A percentile compares a stretch with the other conserved stretches of the same genome.
These are phyloP conservation scores for Puccinia triticina DNA, from an alignment of 1,284 basidiomycete species.

Conservation along the genomic window DNA sequence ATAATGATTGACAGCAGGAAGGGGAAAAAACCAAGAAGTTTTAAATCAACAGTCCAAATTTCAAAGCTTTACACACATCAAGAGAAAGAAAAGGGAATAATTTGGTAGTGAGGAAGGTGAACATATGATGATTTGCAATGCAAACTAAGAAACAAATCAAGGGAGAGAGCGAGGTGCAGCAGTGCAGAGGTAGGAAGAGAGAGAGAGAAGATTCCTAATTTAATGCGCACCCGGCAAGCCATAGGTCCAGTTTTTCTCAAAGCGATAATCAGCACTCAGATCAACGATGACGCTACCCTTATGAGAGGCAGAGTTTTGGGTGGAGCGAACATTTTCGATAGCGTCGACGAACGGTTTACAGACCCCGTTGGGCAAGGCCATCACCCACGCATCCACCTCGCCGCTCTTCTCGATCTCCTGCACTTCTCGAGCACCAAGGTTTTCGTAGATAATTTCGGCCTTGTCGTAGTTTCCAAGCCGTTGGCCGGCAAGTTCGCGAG, in stretches of 20 bases:
- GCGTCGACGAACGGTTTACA: slow-evolving; percentile 98
- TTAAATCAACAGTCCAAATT: slow-evolving; percentile 29
- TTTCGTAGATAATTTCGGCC: slow-evolving; percentile 73
- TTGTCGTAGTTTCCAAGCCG: slow-evolving; percentile 83
- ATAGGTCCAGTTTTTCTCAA: slow-evolving; percentile 93
- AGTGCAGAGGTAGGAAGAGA: neutral
- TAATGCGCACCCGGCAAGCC: slow-evolving; percentile 90
- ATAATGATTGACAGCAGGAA: slow-evolving; percentile 55
- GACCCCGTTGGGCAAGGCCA: slow-evolving; percentile 95
- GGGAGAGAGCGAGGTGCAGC: neutral
- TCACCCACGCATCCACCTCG: slow-evolving; percentile 93
- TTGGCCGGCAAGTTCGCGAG: slow-evolving; percentile 85
- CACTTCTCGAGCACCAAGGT: slow-evolving; percentile 76
- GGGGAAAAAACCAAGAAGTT: slow-evolving; percentile 20
- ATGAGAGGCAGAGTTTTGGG: slow-evolving; percentile 61
- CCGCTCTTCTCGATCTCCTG: slow-evolving; percentile 82
- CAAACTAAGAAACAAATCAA: neutral
- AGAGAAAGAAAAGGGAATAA: neutral
- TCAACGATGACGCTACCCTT: slow-evolving; percentile 81
- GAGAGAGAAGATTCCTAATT: slow-evolving; percentile 20
- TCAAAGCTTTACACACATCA: slow-evolving; percentile 18
- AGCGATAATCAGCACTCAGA: slow-evolving; percentile 90
- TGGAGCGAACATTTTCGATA: slow-evolving; percentile 71
- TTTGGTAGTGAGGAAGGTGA: neutral
- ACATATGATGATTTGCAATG: neutral